Conservation (phyloP, 352 stramenopile genomes). For the Globisporangium ultimum region DNA sequence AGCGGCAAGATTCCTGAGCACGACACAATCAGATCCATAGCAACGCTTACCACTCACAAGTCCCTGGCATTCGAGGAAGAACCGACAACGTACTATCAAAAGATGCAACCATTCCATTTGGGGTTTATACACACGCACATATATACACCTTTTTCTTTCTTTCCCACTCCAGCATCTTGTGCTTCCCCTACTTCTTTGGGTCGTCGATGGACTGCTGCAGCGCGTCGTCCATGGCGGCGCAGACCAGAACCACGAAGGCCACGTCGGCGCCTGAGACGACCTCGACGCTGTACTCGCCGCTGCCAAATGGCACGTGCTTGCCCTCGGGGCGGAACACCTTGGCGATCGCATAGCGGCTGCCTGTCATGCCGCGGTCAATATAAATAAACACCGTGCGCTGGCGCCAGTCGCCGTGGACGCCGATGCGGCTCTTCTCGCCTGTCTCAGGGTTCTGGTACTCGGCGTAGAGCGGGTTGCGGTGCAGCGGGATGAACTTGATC, state of each 20-base stretch:
- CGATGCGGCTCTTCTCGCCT: constrained; percentile 15
- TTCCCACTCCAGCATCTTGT: background rate
- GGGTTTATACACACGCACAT: background rate
- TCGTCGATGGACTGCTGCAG: constrained; percentile 9
- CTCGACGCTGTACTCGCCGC: constrained; percentile 18
- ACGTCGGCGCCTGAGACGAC: constrained; percentile 13
- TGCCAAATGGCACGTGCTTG: constrained; percentile 14
- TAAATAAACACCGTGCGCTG: constrained; percentile 22
- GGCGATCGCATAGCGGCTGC: constrained; percentile 17
- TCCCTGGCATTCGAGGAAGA: no score
- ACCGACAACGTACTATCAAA: background rate
- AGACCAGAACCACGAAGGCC: constrained; percentile 17
- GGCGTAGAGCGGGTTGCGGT: constrained; percentile 24
- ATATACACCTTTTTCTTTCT: background rate
- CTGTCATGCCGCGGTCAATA: constrained; percentile 19
- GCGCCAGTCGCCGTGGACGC: constrained; percentile 25
- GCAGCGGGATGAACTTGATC: constrained; percentile 29
- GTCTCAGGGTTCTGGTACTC: constrained; percentile 31
- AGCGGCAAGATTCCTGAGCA: no score
- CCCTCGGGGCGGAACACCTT: constrained; percentile 20
- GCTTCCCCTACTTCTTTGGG: no score
- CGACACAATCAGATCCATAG: no score
- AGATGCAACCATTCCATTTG: background rate
- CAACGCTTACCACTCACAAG: no score
- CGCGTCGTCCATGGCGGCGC: constrained; percentile 15